Evolutionary conservation across 1,284 basidiomycete species (phyloP).

Genomic region (Cryptococcus neoformans): DNA sequence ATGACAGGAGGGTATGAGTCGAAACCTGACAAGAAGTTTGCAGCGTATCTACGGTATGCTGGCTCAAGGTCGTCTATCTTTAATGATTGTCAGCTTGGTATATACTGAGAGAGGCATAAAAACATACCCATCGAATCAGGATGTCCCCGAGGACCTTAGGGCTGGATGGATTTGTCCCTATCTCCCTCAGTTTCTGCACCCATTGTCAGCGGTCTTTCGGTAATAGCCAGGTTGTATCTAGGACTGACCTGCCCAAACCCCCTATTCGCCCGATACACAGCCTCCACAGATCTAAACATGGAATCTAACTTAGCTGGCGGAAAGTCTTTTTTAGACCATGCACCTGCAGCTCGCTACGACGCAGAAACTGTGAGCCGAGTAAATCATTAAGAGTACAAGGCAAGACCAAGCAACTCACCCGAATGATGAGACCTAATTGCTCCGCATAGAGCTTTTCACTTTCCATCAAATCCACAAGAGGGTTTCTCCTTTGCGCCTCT

Average conservation of each 20-base stretch:
- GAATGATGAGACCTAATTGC: constrained; percentile 81
- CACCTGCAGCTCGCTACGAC: constrained; percentile 83
- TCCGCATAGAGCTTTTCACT: constrained; percentile 94
- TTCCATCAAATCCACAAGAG: constrained; percentile 86
- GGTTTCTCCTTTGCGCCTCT: constrained; percentile 56
- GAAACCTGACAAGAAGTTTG: constrained; percentile 71
- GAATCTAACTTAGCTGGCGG: constrained; percentile 86
- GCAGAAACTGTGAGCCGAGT: not conserved
- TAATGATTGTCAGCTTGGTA: not conserved
- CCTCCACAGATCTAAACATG: constrained; percentile 93
- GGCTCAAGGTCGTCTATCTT: constrained; percentile 86
- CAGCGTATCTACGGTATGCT: constrained; percentile 80
- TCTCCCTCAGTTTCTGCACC: constrained; percentile 86
- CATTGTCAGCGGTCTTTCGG: constrained; percentile 8
- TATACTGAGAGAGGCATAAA: constrained; percentile 2
- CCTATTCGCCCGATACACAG: constrained; percentile 87
- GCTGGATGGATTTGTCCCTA: constrained; percentile 88
- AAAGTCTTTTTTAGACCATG: constrained; percentile 93
- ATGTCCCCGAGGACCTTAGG: constrained; percentile 94
- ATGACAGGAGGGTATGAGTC: constrained; percentile 77
- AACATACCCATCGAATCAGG: constrained; percentile 90
- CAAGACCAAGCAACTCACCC: constrained; percentile 58
- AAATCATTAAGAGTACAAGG: not conserved
- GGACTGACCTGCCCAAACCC: constrained; percentile 65
- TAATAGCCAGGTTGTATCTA: not conserved